These are phyloP conservation scores for Stylonectria norvegica DNA, from an alignment of 2,329 filamentous ascomycete genomes.

Conservation along the genomic window DNA sequence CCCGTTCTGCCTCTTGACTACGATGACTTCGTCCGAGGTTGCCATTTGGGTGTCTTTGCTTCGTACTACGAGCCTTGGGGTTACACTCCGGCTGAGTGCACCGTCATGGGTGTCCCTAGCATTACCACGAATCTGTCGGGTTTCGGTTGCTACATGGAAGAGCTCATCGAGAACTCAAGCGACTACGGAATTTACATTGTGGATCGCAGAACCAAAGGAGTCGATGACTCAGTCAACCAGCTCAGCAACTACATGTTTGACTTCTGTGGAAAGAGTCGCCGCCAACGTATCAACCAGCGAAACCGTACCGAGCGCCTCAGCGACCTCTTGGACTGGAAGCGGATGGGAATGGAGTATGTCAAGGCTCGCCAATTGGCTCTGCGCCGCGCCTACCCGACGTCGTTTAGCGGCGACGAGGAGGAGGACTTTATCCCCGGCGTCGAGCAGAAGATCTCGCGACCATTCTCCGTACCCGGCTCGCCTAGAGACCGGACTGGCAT, in stretches of 20 bases:
- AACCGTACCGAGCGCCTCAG: slow-evolving; percentile 94
- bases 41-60: slow-evolving; percentile 90
- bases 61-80: slow-evolving; percentile 99
- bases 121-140: slow-evolving; percentile 98
- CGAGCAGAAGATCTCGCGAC: slow-evolving; percentile 91
- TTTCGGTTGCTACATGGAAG: slow-evolving; percentile 99
- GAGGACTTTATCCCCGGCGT: slow-evolving; percentile 89
- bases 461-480: slow-evolving; percentile 89
- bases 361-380: slow-evolving; percentile 93
- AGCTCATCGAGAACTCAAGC: slow-evolving; percentile 94
- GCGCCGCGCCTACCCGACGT: slow-evolving; percentile 83
- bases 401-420: slow-evolving; percentile 76
- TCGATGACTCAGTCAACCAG: slow-evolving; percentile 97
- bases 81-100: slow-evolving; percentile 96
- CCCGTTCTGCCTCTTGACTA: slow-evolving; percentile 95
- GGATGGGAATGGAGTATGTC: slow-evolving; percentile 99
- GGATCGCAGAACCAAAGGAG: slow-evolving; percentile 88
- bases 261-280: slow-evolving; percentile 86
- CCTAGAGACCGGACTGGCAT: slow-evolving; percentile 87
- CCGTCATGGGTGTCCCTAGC: slow-evolving; percentile 97
- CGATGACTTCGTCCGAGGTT: slow-evolving; percentile 96
- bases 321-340: slow-evolving; percentile 96
- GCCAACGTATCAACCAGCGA: slow-evolving; percentile 97
- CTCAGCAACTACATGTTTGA: slow-evolving; percentile 85
- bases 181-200: slow-evolving; percentile 99